Percentiles rank a stretch among this genome's conserved stretches.
phyloP scores from a whole-genome alignment of 1,139 yeast genomes.

The Geotrichum siamense region DNA sequence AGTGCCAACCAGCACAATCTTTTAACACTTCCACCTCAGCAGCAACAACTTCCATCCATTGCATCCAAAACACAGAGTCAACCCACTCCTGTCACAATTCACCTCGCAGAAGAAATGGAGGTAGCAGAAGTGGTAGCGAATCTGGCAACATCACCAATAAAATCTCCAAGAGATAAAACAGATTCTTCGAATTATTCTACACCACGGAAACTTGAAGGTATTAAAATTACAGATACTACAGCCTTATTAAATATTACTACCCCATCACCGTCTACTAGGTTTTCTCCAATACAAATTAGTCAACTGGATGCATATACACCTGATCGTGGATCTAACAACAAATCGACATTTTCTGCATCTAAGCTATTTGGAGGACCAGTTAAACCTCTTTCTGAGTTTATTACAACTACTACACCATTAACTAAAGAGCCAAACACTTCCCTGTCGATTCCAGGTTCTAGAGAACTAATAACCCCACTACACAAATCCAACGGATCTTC shows the following conservation, averaged over 20 bases:
- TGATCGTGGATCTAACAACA: conserved; percentile 49
- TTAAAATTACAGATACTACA: background rate
- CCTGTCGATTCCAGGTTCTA: conserved; percentile 21
- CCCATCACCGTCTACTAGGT: conserved; percentile 42
- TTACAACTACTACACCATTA: conserved; percentile 6
- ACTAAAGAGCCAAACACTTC: conserved; percentile 4
- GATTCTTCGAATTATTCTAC: conserved; percentile 7
- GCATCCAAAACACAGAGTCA: background rate
- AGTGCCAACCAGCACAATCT: conserved; percentile 15
- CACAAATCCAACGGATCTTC: background rate
- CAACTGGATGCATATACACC: conserved; percentile 80
- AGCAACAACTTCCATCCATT: conserved; percentile 1
- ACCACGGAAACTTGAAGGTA: background rate
- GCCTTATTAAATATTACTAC: conserved; percentile 18
- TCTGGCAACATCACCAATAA: conserved; percentile 14
- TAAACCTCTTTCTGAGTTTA: background rate
- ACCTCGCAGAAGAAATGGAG: conserved; percentile 12
- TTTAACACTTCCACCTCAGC: background rate
- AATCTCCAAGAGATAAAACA: background rate
- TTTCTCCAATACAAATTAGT: conserved; percentile 20
- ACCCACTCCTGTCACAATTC: background rate
- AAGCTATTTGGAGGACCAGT: conserved; percentile 3
- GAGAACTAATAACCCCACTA: background rate
- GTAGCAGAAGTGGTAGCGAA: conserved; percentile 16
- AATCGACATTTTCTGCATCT: background rate